These are phyloP conservation scores for Beta lomatogona DNA, from an alignment of 179 eudicot genomes.

Conservation along the genomic window DNA sequence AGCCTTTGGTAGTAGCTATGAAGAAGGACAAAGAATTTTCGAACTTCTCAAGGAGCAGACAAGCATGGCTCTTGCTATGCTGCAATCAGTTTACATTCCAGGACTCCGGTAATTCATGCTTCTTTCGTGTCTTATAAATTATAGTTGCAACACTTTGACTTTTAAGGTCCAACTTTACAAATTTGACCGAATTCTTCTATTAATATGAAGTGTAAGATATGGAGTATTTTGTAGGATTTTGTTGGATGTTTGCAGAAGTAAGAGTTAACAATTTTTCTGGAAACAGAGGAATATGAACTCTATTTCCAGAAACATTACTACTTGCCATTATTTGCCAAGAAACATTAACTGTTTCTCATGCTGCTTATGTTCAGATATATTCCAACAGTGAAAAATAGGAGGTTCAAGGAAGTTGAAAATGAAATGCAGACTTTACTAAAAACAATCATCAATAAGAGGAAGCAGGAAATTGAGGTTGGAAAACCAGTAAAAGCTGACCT, in stretches of 20 bases:
- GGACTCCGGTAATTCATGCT: conserved; percentile 21
- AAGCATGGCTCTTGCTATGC: conserved; percentile 9
- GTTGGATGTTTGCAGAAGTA: too few species aligned
- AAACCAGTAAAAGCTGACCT: conserved; percentile 24
- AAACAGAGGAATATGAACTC: too few species aligned
- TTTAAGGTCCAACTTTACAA: too few species aligned
- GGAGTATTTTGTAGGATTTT: too few species aligned
- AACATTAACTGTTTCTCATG: too few species aligned
- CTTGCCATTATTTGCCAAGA: background rate
- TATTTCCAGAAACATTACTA: background rate
- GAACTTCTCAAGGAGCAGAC: conserved; percentile 31
- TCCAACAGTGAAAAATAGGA: conserved; percentile 19
- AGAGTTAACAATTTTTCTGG: too few species aligned
- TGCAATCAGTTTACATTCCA: conserved; percentile 30
- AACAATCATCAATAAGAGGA: conserved; percentile 29
- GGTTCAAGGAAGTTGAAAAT: conserved; percentile 20
- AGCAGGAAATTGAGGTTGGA: conserved; percentile 23
- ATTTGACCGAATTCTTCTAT: too few species aligned
- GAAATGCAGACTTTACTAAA: conserved; percentile 20
- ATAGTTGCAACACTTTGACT: background rate
- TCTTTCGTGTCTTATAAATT: background rate
- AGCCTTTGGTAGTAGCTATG: conserved; percentile 40
- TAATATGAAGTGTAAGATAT: too few species aligned
- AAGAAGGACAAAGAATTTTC: conserved; percentile 29
- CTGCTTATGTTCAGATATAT: background rate